These are phyloP conservation scores for Pseudocercospora cruenta DNA, from an alignment of 2,329 filamentous ascomycete genomes.

Conservation along the genomic window DNA sequence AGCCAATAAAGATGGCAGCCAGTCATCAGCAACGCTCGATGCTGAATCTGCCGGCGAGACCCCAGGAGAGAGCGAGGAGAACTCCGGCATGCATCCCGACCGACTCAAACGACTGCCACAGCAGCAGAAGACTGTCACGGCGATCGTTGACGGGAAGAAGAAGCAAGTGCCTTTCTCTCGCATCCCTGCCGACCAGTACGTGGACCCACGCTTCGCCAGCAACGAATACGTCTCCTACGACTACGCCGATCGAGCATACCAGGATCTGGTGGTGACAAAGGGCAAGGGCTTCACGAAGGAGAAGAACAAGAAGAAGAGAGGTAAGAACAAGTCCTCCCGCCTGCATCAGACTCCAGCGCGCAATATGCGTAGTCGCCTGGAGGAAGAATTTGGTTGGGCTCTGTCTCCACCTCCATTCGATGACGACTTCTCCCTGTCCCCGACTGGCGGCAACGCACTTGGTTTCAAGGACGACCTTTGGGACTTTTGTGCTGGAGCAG, in stretches of 20 bases:
- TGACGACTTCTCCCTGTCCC: background rate
- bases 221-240: conserved; percentile 83
- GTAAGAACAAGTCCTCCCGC: conserved; percentile 24
- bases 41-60: conserved; percentile 25
- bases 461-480: conserved; percentile 13
- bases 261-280: conserved; percentile 85
- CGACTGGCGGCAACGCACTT: background rate
- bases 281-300: conserved; percentile 99
- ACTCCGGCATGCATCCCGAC: conserved; percentile 45
- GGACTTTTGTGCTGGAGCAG: conserved; percentile 13
- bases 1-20: conserved; percentile 21
- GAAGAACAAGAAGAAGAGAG: conserved; percentile 80
- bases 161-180: conserved; percentile 74
- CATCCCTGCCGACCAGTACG: conserved; percentile 69
- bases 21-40: conserved; percentile 39
- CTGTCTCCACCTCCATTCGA: background rate
- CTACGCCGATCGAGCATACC: conserved; percentile 86
- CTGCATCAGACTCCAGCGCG: background rate
- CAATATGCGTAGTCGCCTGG: background rate
- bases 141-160: conserved; percentile 49
- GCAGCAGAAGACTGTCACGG: conserved; percentile 29
- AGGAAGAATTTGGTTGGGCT: background rate
- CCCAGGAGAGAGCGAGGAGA: conserved; percentile 39
- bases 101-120: conserved; percentile 30
- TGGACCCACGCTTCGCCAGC: conserved; percentile 70